Evolutionary conservation across 352 stramenopile genomes (phyloP).

Genomic region (Globisporangium heterothallicum): DNA sequence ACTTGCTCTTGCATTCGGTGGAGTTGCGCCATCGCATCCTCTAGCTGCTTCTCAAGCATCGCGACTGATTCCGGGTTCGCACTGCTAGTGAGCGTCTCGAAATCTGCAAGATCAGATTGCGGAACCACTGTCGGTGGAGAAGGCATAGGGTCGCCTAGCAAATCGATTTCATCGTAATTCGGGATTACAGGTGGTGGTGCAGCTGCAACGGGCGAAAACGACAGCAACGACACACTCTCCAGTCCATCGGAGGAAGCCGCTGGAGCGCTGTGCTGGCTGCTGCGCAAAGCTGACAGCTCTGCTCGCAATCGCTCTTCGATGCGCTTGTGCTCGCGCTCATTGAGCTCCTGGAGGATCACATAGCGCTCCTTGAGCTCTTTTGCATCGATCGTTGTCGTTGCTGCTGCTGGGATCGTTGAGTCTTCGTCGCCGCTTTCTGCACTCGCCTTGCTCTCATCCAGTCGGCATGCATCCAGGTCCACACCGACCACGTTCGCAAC

Average conservation of each 20-base stretch:
- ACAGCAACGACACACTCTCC: conserved; percentile 33
- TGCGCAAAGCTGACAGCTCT: conserved; percentile 8
- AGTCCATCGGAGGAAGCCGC: background rate
- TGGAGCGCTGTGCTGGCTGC: conserved; percentile 14
- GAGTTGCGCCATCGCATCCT: conserved; percentile 10
- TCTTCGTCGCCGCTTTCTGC: conserved; percentile 7
- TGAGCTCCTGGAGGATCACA: conserved; percentile 33
- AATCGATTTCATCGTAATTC: conserved; percentile 55
- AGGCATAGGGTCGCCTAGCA: conserved; percentile 24
- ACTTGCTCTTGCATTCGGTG: conserved; percentile 17
- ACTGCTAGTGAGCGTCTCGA: background rate
- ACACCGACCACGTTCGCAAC: conserved; percentile 62
- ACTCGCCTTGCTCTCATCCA: conserved; percentile 12
- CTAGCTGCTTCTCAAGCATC: conserved; percentile 6
- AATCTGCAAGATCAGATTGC: background rate
- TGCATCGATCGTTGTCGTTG: conserved; percentile 35
- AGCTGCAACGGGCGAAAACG: conserved; percentile 30
- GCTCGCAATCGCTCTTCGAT: conserved; percentile 11
- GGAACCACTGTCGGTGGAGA: background rate
- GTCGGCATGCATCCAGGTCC: conserved; percentile 51
- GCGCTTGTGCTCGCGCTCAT: conserved; percentile 29
- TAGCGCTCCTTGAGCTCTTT: conserved; percentile 44
- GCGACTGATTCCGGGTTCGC: background rate
- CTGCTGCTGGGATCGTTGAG: background rate
- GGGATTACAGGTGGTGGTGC: conserved; percentile 9